phyloP scores from a whole-genome alignment of 495 filamentous ascomycete genomes.

The Glarea lozoyensis region DNA sequence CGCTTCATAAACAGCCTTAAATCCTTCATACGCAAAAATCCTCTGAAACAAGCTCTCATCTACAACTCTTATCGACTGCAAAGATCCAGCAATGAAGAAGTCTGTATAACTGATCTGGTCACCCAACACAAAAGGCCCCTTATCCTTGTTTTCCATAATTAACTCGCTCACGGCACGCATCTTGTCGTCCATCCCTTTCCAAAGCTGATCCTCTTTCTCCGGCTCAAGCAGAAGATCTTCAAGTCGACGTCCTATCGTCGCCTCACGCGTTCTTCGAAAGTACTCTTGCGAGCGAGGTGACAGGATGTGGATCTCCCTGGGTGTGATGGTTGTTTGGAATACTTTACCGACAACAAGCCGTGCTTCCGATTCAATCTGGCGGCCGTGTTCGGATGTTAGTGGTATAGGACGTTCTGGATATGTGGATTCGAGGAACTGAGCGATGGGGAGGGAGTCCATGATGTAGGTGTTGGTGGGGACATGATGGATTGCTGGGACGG shows the following conservation, averaged over 20 bases:
- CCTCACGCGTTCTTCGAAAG: constrained; percentile 32
- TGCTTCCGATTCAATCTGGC: constrained; percentile 25
- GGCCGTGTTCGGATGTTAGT: constrained; percentile 27
- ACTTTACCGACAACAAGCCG: constrained; percentile 21
- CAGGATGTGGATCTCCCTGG: constrained; percentile 30
- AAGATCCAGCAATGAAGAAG: constrained; percentile 29
- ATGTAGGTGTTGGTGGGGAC: constrained; percentile 30
- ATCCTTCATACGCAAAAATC: constrained; percentile 23
- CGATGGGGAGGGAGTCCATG: constrained; percentile 32
- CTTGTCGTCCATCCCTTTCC: constrained; percentile 19
- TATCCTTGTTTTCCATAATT: constrained; percentile 25
- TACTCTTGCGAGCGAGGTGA: constrained; percentile 30
- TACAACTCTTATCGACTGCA: constrained; percentile 28
- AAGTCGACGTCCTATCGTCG: constrained; percentile 24
- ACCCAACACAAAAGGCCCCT: constrained; percentile 32
- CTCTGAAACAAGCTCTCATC: constrained; percentile 29
- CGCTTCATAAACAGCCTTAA: constrained; percentile 28
- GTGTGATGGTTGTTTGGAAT: constrained; percentile 23
- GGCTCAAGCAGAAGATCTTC: constrained; percentile 29
- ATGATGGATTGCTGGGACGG: constrained; percentile 34
- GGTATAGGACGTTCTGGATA: constrained; percentile 28
- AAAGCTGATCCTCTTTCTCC: constrained; percentile 25
- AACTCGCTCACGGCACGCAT: constrained; percentile 24
- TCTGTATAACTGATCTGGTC: constrained; percentile 26
- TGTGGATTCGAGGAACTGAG: constrained; percentile 31